phyloP scores from a whole-genome alignment of 306 rosid species.

The Mimosa bimucronata region DNA sequence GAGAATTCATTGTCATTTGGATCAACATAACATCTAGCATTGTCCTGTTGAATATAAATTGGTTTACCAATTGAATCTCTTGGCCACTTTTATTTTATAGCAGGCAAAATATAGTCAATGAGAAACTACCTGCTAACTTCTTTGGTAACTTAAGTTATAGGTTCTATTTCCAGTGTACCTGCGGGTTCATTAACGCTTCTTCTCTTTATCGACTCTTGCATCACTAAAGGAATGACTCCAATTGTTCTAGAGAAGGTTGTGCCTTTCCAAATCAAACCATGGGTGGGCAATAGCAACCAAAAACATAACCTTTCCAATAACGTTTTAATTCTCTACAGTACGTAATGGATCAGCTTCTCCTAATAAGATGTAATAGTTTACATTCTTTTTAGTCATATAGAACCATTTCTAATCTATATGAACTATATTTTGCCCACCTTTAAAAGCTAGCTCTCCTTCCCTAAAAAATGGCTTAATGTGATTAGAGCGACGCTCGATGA shows the following conservation, averaged over 20 bases:
- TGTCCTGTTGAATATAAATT: neutral
- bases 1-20: too few species aligned
- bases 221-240: neutral
- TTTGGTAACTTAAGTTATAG: too few species aligned
- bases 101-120: neutral
- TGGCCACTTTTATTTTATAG: conserved; percentile 1
- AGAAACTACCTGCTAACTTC: too few species aligned
- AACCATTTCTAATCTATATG: conserved; percentile 1
- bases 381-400: neutral
- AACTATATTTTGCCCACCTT: neutral
- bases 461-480: too few species aligned
- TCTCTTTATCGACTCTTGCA: neutral
- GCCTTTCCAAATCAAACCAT: neutral
- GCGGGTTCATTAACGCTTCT: neutral
- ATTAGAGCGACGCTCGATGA: too few species aligned
- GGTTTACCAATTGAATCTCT: neutral
- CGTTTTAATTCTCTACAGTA: neutral
- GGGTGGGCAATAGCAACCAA: neutral
- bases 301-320: neutral
- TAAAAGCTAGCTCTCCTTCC: neutral
- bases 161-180: neutral
- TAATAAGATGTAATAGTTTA: neutral
- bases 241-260: neutral
- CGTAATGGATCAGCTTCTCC: neutral
- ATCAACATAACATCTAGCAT: too few species aligned